These are phyloP conservation scores for Clavariopsis aquatica DNA, from an alignment of 495 filamentous ascomycete species.

Conservation along the genomic window DNA sequence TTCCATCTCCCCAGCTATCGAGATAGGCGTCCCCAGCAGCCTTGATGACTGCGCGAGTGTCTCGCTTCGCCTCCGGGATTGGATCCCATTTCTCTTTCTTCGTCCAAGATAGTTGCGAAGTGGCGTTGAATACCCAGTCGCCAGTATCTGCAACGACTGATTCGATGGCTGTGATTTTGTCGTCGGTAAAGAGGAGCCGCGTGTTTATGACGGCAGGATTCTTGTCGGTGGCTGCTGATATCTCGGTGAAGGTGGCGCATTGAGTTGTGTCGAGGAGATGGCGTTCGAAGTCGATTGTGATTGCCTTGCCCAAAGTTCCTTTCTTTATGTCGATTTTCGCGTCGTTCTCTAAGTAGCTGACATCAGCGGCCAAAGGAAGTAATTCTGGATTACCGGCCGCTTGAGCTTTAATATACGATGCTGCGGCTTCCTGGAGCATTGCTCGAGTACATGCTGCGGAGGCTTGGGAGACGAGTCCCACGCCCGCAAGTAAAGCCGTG, in stretches of 20 bases:
- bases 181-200: slow-evolving; percentile 19
- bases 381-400: slow-evolving; percentile 13
- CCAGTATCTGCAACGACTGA: slow-evolving; percentile 28
- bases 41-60: slow-evolving; percentile 31
- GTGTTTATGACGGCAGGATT: slow-evolving; percentile 32
- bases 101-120: slow-evolving; percentile 11
- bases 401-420: slow-evolving; percentile 30
- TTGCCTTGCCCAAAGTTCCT: slow-evolving; percentile 11
- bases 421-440: slow-evolving; percentile 20
- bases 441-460: slow-evolving; percentile 25
- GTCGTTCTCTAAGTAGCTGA: slow-evolving; percentile 29
- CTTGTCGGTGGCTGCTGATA: slow-evolving; percentile 24
- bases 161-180: slow-evolving; percentile 28
- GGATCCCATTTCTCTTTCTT: slow-evolving; percentile 27
- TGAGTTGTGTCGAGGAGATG: slow-evolving; percentile 28
- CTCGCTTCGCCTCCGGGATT: slow-evolving; percentile 24
- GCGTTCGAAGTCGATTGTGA: slow-evolving; percentile 31
- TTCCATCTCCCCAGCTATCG: slow-evolving; percentile 46
- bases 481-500: neutral
- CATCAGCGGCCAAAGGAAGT: slow-evolving; percentile 15
- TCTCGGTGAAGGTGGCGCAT: slow-evolving; percentile 31
- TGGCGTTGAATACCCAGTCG: slow-evolving; percentile 35
- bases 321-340: slow-evolving; percentile 13
- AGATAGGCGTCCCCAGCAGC: slow-evolving; percentile 34
- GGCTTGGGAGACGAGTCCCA: slow-evolving; percentile 15